These are phyloP conservation scores for Rubroboletus pulcherrimus DNA, from an alignment of 768 basidiomycete genomes.

Conservation along the genomic window DNA sequence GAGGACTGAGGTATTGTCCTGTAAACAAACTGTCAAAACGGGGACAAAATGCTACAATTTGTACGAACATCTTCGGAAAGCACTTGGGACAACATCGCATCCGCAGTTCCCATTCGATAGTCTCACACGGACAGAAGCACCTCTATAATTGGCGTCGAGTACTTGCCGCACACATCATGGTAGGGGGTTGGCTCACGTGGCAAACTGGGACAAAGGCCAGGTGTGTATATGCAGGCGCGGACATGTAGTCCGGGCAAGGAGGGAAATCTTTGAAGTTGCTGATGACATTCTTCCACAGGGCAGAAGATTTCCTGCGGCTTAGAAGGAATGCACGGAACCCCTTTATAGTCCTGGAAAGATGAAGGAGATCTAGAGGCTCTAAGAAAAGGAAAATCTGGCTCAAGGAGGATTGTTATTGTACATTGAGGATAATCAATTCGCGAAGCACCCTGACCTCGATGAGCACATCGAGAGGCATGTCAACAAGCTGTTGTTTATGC, in stretches of 20 bases:
- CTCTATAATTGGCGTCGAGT: background rate
- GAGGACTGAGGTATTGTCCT: background rate
- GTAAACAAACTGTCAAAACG: background rate
- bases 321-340: slow-evolving; percentile 28
- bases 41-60: background rate
- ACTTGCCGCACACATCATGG: background rate
- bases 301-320: slow-evolving; percentile 10
- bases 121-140: slow-evolving; percentile 12
- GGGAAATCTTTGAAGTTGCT: slow-evolving; percentile 23
- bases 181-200: slow-evolving; percentile 22
- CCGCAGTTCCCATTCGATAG: slow-evolving; percentile 12
- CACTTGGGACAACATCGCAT: slow-evolving; percentile 9
- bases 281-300: slow-evolving; percentile 29
- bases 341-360: slow-evolving; percentile 31
- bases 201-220: slow-evolving; percentile 31
- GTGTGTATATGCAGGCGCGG: slow-evolving; percentile 28
- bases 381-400: slow-evolving; percentile 24
- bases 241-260: slow-evolving; percentile 24
- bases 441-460: slow-evolving; percentile 8
- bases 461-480: slow-evolving; percentile 13
- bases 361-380: slow-evolving; percentile 31
- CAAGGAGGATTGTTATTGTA: background rate
- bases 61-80: slow-evolving; percentile 8
- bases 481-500: background rate
- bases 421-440: background rate